These are phyloP conservation scores for Boletus barrowsii DNA, from an alignment of 768 basidiomycete species.

Conservation along the genomic window DNA sequence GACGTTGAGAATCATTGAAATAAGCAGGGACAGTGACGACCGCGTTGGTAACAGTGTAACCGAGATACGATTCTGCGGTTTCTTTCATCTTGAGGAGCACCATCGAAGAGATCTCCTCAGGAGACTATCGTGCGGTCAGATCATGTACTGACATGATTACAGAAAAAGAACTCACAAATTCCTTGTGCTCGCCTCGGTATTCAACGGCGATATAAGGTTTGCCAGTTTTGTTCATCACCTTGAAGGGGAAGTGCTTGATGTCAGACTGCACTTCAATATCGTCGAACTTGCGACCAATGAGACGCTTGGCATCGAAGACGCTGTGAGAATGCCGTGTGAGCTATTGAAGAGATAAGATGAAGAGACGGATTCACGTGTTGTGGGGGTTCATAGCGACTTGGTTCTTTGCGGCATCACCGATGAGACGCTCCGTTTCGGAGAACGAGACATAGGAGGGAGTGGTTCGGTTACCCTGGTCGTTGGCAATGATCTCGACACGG, in stretches of 20 bases:
- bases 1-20: constrained; percentile 99
- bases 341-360: neutral
- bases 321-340: constrained; percentile 36
- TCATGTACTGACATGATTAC: constrained; percentile 1
- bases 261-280: constrained; percentile 83
- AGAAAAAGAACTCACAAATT: constrained; percentile 62
- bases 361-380: constrained; percentile 56
- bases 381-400: constrained; percentile 98
- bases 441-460: constrained; percentile 96
- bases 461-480: constrained; percentile 92
- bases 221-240: constrained; percentile 77
- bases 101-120: constrained; percentile 98
- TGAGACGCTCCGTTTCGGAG: constrained; percentile 92
- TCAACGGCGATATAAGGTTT: constrained; percentile 88
- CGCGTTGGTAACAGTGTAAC: constrained; percentile 78
- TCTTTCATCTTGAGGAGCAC: constrained; percentile 98
- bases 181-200: constrained; percentile 92
- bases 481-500: constrained; percentile 97
- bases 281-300: constrained; percentile 90
- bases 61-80: constrained; percentile 94
- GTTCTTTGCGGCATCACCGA: constrained; percentile 99
- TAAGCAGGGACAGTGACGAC: constrained; percentile 97
- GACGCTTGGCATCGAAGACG: constrained; percentile 97
- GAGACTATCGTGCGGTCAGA: constrained; percentile 53
- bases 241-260: constrained; percentile 93